Base-by-base conservation (phyloP, 139 green algal species). In the Chlamydomonas applanata region DNA sequence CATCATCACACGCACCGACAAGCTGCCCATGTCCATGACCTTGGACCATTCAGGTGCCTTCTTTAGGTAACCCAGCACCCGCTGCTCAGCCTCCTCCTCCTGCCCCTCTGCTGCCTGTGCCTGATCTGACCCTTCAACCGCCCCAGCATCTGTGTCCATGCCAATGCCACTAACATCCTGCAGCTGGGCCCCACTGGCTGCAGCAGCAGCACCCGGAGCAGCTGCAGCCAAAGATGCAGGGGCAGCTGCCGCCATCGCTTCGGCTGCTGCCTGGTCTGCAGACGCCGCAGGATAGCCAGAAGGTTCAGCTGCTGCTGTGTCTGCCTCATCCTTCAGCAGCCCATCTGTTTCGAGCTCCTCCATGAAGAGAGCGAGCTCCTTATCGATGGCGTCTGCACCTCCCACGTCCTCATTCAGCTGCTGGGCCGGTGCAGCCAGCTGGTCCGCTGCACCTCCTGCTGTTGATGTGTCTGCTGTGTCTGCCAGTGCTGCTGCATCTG, bases 301-400 rank as follows among this genome's bases (percentile, higher is more conserved):
- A n/a, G n/a, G n/a, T n/a, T n/a, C n/a, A n/a, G n/a, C 3, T 69
- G 45, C 35, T 29, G 34, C 24, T 20, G 25, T 1, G 61, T 20
- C 14, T 80, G 27, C 30, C 62, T 61, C 30, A 40, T 87, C 85
- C 0, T 76, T 74, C n/a, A 93, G 83, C 74, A 95, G 70, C n/a
- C 90, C 90, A 49, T 79, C 90, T 49, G 77, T 82, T 57, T 95
- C 84, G 36, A 95, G 81, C 70, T 95, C 86, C 14, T 84, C 59
- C 82, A 95, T 89, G 72, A 95, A 95, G 60, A 64, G 83, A 0
- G 86, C 86, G 25, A 95, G 80, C 89, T 95, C 79, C 57, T 71
- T 2, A 19, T 19, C 40, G 2, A 33, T 45, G 52, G 16, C 33
- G 4, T 40, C 70, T 73, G 30, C 62, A 60, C 35, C 44, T 36